Conservation (phyloP, 257 asterid species). For the Solanum paucissectum region DNA sequence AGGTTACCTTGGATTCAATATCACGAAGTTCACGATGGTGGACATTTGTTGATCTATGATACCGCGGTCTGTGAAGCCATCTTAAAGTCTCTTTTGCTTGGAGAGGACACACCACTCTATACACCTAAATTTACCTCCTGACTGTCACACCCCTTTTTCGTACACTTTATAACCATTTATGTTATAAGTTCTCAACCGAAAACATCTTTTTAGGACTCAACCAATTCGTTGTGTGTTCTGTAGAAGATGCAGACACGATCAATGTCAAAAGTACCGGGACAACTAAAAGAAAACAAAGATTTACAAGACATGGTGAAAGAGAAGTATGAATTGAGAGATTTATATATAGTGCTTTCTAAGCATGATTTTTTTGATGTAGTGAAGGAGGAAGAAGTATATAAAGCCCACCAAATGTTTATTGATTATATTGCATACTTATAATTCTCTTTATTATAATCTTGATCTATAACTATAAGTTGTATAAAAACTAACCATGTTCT, state of each 20-base stretch:
- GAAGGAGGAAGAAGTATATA: not conserved
- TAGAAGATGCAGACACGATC: not conserved
- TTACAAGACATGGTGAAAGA: not conserved
- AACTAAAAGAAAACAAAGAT: not conserved
- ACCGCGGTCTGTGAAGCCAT: constrained; percentile 73
- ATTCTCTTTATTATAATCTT: not conserved
- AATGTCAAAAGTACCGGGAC: not conserved
- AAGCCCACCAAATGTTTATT: not conserved
- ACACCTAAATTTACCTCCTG: constrained; percentile 15
- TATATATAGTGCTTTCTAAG: not conserved
- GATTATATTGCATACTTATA: not conserved
- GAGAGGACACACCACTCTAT: constrained; percentile 61
- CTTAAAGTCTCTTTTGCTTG: constrained; percentile 71
- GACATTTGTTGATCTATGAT: constrained; percentile 86
- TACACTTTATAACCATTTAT: not conserved
- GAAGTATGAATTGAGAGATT: not conserved
- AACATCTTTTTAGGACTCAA: not conserved
- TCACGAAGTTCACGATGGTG: constrained; percentile 83
- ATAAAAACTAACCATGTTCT: not conserved
- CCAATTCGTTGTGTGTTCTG: not conserved
- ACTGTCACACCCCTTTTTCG: not conserved
- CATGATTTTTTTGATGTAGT: not conserved
- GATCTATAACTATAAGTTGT: not conserved
- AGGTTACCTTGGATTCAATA: constrained; percentile 88
- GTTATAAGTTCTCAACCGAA: not conserved